Base-by-base conservation (phyloP, 495 filamentous ascomycete species). In the Tuber borchii region DNA sequence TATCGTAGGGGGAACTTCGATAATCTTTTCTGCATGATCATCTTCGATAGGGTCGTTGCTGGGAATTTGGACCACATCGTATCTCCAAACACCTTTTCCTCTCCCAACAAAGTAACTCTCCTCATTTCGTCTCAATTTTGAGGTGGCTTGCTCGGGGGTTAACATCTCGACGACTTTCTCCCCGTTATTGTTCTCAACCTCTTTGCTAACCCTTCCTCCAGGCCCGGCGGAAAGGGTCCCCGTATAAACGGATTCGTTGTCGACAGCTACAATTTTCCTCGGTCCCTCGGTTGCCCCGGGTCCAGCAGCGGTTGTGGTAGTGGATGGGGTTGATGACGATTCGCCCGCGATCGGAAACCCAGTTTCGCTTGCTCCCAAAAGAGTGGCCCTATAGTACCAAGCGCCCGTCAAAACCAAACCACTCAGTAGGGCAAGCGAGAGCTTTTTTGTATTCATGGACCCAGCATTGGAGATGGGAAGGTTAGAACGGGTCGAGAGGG, bases 21-120 rank as follows among this genome's bases (percentile, higher is more conserved):
- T 92, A 76, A 98, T 96, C 88, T 97, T 96, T 85, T 98, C 96
- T 44, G 91, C 90, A 83, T 99, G 95, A 82, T 99, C 95, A 82
- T 99, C 95, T 85, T 99, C 95, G 76, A 99, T 99, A 0, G 95
- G 95, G 78, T 97, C 93, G 83, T 99, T 99, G 84, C 93, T 97
- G 3, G 94, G 91, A 75, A 98, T 88, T 84, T 98, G 95, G 37
- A 93, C 92, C n/a, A 97, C 87, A 84, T 99, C 95, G 82, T 99
- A 99, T 68, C 95, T 90, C 77, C 97, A 90, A 48, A 99, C 94
- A 26, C 95, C 95, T 82, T 92, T 88, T 39, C 95, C 95, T 70
- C 95, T 87, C 70, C 94, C 94, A 44, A 99, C 93, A 37, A 94
- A 83, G 83, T 94, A 97, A 68, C 93, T 97, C 84, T 96, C 89